A percentile compares a stretch with the other conserved stretches of the same genome.
These are phyloP conservation scores for Rhododendron simsii DNA, from an alignment of 148 eudicot genomes.

Conservation along the genomic window DNA sequence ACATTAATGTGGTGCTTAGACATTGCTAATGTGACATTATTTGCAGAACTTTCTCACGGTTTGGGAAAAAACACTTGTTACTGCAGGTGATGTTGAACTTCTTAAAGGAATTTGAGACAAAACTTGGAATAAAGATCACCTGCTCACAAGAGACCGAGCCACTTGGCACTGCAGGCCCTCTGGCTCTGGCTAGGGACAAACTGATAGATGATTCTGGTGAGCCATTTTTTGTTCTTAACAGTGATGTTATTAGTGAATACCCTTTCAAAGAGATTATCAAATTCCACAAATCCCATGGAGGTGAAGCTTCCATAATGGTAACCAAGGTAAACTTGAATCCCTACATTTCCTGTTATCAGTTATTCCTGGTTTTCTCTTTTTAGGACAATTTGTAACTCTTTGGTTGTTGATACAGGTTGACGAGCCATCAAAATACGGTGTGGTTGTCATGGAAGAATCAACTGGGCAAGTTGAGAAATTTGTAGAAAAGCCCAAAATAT, in stretches of 20 bases:
- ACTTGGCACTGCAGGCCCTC: conserved; percentile 94
- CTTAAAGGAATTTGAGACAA: conserved; percentile 82
- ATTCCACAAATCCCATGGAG: conserved; percentile 87
- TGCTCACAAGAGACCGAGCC: conserved; percentile 97
- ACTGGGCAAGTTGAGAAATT: conserved; percentile 79
- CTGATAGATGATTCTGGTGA: conserved; percentile 71
- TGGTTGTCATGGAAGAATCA: conserved; percentile 82
- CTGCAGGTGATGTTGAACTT: conserved; percentile 85
- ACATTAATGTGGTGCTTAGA: not conserved
- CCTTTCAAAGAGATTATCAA: conserved; percentile 79
- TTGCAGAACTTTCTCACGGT: not conserved
- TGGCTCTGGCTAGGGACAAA: conserved; percentile 91
- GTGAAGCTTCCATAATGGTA: conserved; percentile 95
- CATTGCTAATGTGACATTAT: not conserved
- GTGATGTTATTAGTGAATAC: conserved; percentile 93
- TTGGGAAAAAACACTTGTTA: not conserved
- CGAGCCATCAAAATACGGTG: conserved; percentile 96
- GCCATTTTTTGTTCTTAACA: conserved; percentile 89
- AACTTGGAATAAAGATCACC: conserved; percentile 77
- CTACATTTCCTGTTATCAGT: not conserved
- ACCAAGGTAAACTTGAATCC: conserved; percentile 57
- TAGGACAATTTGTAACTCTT: not conserved
- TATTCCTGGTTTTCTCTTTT: not conserved
- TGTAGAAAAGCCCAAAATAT: conserved; percentile 86
- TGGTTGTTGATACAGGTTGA: conserved; percentile 59